phyloP scores from a whole-genome alignment of 768 basidiomycete genomes.

The Hydnum rufescens region DNA sequence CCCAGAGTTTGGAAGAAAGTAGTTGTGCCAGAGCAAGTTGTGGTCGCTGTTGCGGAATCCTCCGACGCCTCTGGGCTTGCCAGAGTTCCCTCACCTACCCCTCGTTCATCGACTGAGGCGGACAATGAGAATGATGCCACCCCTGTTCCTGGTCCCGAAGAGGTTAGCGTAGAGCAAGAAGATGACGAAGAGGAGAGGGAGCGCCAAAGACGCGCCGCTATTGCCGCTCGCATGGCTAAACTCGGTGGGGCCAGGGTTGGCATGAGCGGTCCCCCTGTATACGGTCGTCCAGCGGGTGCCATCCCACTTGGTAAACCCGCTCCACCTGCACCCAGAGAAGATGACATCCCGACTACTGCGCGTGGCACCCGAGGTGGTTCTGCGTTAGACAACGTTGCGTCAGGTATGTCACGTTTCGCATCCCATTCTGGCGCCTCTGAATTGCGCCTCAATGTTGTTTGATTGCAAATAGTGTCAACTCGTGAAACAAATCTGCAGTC shows the following conservation, averaged over 20 bases:
- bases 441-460: no score
- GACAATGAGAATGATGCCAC: slow-evolving; percentile 6
- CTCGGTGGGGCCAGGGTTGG: slow-evolving; percentile 71
- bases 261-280: slow-evolving; percentile 57
- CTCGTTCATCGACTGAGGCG: slow-evolving; percentile 4
- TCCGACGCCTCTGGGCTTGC: slow-evolving; percentile 22
- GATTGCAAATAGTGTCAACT: no score
- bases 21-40: slow-evolving; percentile 16
- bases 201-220: slow-evolving; percentile 59
- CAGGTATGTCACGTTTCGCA: no score
- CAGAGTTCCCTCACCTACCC: neutral
- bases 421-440: no score
- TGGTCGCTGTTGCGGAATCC: neutral
- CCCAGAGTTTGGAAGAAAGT: slow-evolving; percentile 69
- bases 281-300: slow-evolving; percentile 29
- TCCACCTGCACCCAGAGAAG: no score
- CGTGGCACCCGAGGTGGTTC: no score
- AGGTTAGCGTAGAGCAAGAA: slow-evolving; percentile 18
- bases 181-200: slow-evolving; percentile 37
- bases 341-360: no score
- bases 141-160: slow-evolving; percentile 15
- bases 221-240: slow-evolving; percentile 85
- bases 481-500: no score
- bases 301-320: neutral
- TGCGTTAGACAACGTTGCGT: no score